Evolutionary conservation across 352 stramenopile genomes (phyloP).

Genomic region (Phytopythium helicoides): DNA sequence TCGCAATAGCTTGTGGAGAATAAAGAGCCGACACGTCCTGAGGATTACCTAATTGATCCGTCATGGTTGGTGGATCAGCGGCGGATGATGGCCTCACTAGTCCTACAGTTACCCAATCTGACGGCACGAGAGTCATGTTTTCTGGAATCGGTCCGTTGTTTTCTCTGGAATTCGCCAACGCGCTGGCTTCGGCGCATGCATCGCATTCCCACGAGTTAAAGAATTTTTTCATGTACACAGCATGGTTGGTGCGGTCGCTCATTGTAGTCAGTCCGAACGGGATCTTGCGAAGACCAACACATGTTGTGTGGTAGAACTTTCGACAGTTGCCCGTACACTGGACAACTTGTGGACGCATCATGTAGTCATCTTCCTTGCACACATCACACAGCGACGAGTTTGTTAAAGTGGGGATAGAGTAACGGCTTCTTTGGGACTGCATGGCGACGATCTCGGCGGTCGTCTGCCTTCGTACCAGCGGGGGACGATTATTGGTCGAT

Average conservation of each 20-base stretch:
- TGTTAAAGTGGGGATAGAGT: slow-evolving; percentile 32
- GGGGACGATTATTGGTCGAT: slow-evolving; percentile 7
- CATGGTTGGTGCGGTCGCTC: slow-evolving; percentile 78
- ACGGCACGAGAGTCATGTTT: slow-evolving; percentile 49
- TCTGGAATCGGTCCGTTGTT: slow-evolving; percentile 22
- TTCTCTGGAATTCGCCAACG: neutral
- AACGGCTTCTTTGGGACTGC: slow-evolving; percentile 58
- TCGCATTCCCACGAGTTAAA: slow-evolving; percentile 78
- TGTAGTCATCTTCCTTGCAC: slow-evolving; percentile 83
- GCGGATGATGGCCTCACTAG: neutral
- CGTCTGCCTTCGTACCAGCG: slow-evolving; percentile 38
- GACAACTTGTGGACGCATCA: slow-evolving; percentile 77
- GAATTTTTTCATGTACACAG: slow-evolving; percentile 82
- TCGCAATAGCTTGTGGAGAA: no score
- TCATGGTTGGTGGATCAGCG: neutral
- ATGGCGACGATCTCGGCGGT: slow-evolving; percentile 74
- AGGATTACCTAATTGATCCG: slow-evolving; percentile 14
- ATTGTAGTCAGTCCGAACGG: slow-evolving; percentile 82
- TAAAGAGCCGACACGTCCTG: slow-evolving; percentile 13
- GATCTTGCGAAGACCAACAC: slow-evolving; percentile 73
- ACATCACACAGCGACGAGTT: slow-evolving; percentile 39
- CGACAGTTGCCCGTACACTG: slow-evolving; percentile 45
- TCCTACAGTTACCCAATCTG: slow-evolving; percentile 26
- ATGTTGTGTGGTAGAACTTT: slow-evolving; percentile 71
- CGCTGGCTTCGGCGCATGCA: slow-evolving; percentile 18